Evolutionary conservation across 192 early-diverging fungal genomes (phyloP).

Genomic region (Polychytrium aggregatum): DNA sequence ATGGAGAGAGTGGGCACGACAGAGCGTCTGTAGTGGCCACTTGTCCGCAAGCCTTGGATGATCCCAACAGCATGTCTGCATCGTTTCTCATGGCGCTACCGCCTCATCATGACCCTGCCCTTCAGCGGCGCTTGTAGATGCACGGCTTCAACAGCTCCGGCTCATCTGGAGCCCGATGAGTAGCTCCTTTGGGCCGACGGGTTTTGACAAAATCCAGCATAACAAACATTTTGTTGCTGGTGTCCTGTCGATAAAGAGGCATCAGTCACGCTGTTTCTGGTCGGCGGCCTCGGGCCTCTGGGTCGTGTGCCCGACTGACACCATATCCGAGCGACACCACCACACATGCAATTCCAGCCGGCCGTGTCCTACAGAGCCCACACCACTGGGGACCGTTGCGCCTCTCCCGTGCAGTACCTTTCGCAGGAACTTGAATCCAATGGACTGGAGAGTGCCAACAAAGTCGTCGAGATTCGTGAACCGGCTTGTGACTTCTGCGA

Average conservation of each 20-base stretch:
- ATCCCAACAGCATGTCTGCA: too few species aligned
- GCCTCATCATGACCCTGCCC: too few species aligned
- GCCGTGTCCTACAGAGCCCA: neutral
- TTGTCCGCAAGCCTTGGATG: too few species aligned
- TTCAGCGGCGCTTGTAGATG: too few species aligned
- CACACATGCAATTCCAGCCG: neutral
- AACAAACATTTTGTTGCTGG: slow-evolving; percentile 91
- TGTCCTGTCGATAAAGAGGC: slow-evolving; percentile 31
- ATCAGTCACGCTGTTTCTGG: too few species aligned
- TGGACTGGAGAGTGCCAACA: slow-evolving; percentile 49
- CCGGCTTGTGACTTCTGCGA: slow-evolving; percentile 89
- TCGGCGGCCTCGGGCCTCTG: too few species aligned
- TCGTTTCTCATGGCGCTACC: too few species aligned
- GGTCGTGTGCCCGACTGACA: neutral
- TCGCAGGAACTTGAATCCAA: slow-evolving; percentile 66
- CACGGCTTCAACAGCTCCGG: too few species aligned
- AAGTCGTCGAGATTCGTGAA: slow-evolving; percentile 72
- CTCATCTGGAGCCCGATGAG: too few species aligned
- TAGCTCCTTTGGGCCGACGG: neutral
- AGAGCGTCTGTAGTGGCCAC: too few species aligned
- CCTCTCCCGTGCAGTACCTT: slow-evolving; percentile 33
- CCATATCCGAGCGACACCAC: neutral
- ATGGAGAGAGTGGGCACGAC: too few species aligned
- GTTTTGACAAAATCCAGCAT: slow-evolving; percentile 70
- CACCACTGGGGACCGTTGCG: neutral